A percentile compares a stretch with the other conserved stretches of the same genome.
These are phyloP conservation scores for Sordaria brevicollis DNA, from an alignment of 495 filamentous ascomycete species.

Conservation along the genomic window DNA sequence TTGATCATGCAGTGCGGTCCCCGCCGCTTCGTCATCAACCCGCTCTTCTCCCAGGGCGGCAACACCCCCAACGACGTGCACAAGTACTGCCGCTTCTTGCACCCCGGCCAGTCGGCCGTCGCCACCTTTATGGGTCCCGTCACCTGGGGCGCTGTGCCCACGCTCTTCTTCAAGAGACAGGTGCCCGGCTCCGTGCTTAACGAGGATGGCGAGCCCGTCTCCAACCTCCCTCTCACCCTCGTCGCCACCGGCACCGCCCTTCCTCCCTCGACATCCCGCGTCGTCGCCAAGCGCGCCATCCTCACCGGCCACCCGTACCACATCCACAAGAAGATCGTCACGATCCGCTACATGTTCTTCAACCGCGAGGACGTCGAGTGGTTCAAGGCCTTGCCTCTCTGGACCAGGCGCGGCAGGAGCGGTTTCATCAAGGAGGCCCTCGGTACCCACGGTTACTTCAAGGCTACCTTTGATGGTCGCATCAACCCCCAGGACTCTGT, in stretches of 20 bases:
- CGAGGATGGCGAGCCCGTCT: slow-evolving; percentile 16
- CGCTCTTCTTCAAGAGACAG: slow-evolving; percentile 67
- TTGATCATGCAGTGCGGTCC: slow-evolving; percentile 83
- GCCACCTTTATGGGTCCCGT: slow-evolving; percentile 84
- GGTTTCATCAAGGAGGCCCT: slow-evolving; percentile 89
- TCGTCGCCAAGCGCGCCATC: slow-evolving; percentile 89
- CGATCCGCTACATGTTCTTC: slow-evolving; percentile 99
- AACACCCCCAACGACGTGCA: slow-evolving; percentile 90
- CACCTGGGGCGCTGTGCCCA: slow-evolving; percentile 84
- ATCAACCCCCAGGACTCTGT: slow-evolving; percentile 92
- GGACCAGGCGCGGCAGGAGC: slow-evolving; percentile 79
- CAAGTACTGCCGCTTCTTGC: slow-evolving; percentile 89
- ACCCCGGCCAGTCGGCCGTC: slow-evolving; percentile 83
- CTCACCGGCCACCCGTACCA: slow-evolving; percentile 95
- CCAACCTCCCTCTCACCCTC: slow-evolving; percentile 44
- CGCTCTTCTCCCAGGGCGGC: slow-evolving; percentile 74
- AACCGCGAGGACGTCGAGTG: slow-evolving; percentile 86
- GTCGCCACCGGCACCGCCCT: slow-evolving; percentile 80
- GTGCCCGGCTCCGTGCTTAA: slow-evolving; percentile 17
- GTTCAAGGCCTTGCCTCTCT: slow-evolving; percentile 93
- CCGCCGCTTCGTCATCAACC: slow-evolving; percentile 75
- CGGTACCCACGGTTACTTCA: slow-evolving; percentile 98
- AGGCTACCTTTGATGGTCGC: slow-evolving; percentile 91
- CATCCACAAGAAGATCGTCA: slow-evolving; percentile 94
- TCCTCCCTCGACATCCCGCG: slow-evolving; percentile 63